Evolutionary conservation across 768 basidiomycete species (phyloP), one percentile per base, ranked within the genome.

Genomic region (Suillus cothurnatus): DNA sequence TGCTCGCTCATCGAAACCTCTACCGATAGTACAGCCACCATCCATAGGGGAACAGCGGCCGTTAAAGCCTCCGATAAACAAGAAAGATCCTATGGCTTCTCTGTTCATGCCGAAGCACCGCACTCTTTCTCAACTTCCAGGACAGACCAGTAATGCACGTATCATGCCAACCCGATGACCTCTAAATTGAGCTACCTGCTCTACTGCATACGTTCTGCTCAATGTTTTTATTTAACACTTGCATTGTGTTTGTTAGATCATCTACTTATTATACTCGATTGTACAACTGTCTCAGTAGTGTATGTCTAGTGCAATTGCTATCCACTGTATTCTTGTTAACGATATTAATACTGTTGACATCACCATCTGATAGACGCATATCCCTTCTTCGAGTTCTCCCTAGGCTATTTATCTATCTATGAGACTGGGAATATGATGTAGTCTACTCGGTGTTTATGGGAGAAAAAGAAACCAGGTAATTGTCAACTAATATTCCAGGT

Each of bases 81-180:
- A 86, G 81, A 91, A 82, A 76, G 86, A 91, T 73, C 88, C 87
- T 28, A 86, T 86, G 85, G 70, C 81, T 45, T 74, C 80, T 3
- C 69, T 85, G 12, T 93, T 93, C 76, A 88, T 93, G 75, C 91
- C 91, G 61, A 93, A 91, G 76, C 89, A 88, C 67, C 88, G 89
- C 65, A 81, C 86, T 28, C 77, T 86, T 70, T 86, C 86, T 28
- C 87, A 88, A 68, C 81, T 80, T 4, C 81, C 84, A 52, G 75
- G 79, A 67, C 78, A 77, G 67, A 55, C 62, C 26, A 71, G 71
- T 32, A 67, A 61, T 43, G 65, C 67, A 39, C 72, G 71, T 56
- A 67, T 36, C 39, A 67, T 67, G 28, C 73, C n/a, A 53, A 57
- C 71, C 53, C 68, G 69, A 26, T 77, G 58, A 72, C 11, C 19